Conservation (phyloP, 164 flowering plant species). For the Chimonanthus salicifolius region DNA sequence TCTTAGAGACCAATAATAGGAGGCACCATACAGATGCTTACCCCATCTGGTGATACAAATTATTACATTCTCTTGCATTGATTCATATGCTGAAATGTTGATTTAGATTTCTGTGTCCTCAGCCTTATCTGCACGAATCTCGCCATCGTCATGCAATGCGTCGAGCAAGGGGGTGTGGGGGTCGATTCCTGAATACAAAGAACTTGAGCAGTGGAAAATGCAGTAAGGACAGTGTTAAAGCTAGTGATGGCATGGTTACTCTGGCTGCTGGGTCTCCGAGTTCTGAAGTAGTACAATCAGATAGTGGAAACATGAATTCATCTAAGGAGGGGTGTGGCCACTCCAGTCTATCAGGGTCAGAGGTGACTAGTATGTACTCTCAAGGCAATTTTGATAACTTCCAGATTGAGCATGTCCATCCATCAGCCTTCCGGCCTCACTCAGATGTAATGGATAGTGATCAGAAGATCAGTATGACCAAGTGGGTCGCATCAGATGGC, state of each 20-base stretch:
- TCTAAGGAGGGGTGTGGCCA: slow-evolving; percentile 33
- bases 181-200: slow-evolving; percentile 75
- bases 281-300: slow-evolving; percentile 59
- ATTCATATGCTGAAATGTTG: too few species aligned
- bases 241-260: slow-evolving; percentile 10
- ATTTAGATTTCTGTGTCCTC: slow-evolving; percentile 5
- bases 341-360: slow-evolving; percentile 43
- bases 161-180: slow-evolving; percentile 80
- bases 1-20: too few species aligned
- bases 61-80: too few species aligned
- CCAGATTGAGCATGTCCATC: slow-evolving; percentile 28
- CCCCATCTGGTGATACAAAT: too few species aligned
- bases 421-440: slow-evolving; percentile 25
- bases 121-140: slow-evolving; percentile 98
- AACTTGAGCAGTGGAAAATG: slow-evolving; percentile 17
- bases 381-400: slow-evolving; percentile 32
- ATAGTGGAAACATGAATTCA: slow-evolving; percentile 40
- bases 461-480: slow-evolving; percentile 27
- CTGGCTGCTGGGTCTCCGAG: slow-evolving; percentile 38
- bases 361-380: slow-evolving; percentile 54
- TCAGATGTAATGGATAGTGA: slow-evolving; percentile 31
- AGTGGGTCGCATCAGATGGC: slow-evolving; percentile 53
- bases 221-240: slow-evolving; percentile 17
- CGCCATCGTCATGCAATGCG: slow-evolving; percentile 90
- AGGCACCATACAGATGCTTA: too few species aligned